Base-by-base conservation (phyloP, 2,329 filamentous ascomycete genomes). In the Pseudocercospora macadamiae region DNA sequence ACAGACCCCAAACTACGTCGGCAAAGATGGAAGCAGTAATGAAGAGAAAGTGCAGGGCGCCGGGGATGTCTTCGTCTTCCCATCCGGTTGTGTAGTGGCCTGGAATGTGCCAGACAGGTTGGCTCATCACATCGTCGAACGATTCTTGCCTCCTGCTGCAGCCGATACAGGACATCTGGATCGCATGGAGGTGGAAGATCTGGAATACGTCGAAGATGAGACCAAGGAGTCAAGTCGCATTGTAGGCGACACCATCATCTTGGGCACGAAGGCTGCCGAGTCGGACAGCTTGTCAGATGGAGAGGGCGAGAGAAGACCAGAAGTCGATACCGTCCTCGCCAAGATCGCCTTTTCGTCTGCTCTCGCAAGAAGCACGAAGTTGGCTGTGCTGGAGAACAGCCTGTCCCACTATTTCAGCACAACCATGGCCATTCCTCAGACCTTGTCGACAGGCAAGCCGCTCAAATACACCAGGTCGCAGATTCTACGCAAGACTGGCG, bases 271-370 rank as follows among this genome's bases (percentile, higher is more conserved):
- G 62, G 74, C 65, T n/a, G 28, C 48, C 21, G 58, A 63, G 7
- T 45, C 60, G 42, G 51, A 61, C 12, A 37, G 57, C 4, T 26
- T 39, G 7, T 34, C 57, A n/a, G 32, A 47, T 19, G 26, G 12
- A 3, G 60, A 63, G 10, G 25, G 28, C 36, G 55, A 65, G 7
- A 45, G 54, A 8, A 59, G 51, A 25, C 64, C 59, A 19, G 65
- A 69, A 49, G 63, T 84, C 28, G 83, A 87, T 66, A 84, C 82
- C 0, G 90, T 93, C 1, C 82, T 97, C 12, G 92, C 93, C 67
- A 97, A 97, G 73, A 93, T 97, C 62, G 95, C 95, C 42, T 97
- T 97, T 75, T 97, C 93, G 0, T 97, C 92, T 0, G 93, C 93
- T 1, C 83, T 99, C 8, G 93, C 95, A 4, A 85, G 95, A 54